phyloP scores from a whole-genome alignment of 2,329 filamentous ascomycete species.

The Claviceps maximensis region DNA sequence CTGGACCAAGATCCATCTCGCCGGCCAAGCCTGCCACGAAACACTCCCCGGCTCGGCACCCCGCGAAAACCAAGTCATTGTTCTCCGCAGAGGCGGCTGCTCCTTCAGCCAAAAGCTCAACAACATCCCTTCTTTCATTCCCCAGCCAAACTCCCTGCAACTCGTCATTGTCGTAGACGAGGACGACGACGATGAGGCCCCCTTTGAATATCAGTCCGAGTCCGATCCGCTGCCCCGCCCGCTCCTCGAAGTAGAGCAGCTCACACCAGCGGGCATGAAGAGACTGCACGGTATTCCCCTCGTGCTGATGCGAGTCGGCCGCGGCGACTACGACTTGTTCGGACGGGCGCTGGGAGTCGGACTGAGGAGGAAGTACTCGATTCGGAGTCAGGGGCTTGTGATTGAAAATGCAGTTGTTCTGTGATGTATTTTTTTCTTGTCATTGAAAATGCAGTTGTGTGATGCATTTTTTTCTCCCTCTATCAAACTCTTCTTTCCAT shows the following conservation, averaged over 20 bases:
- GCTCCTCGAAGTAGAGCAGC: constrained; percentile 61
- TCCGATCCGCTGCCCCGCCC: constrained; percentile 38
- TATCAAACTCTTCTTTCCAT: background rate
- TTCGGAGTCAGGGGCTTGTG: constrained; percentile 66
- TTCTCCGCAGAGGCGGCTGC: constrained; percentile 72
- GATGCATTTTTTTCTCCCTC: background rate
- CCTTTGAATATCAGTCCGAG: background rate
- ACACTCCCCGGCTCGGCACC: constrained; percentile 37
- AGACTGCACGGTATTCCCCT: constrained; percentile 64
- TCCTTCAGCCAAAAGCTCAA: constrained; percentile 70
- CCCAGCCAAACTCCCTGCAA: constrained; percentile 50
- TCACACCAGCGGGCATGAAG: constrained; percentile 54
- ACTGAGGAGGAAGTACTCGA: constrained; percentile 62
- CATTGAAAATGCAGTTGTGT: constrained; percentile 69
- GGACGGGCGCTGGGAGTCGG: constrained; percentile 53
- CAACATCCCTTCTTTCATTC: constrained; percentile 69
- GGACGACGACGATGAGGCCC: constrained; percentile 16
- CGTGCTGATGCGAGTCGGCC: constrained; percentile 67
- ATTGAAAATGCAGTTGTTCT: constrained; percentile 67
- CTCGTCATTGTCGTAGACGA: constrained; percentile 62
- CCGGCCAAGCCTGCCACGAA: constrained; percentile 53
- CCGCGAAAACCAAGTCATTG: constrained; percentile 58
- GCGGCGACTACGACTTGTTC: constrained; percentile 47
- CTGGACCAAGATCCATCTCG: constrained; percentile 61
- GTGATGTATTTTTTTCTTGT: constrained; percentile 7